Evolutionary conservation across 805 yeast genomes (phyloP).

Genomic region (Millerozyma acaciae): DNA sequence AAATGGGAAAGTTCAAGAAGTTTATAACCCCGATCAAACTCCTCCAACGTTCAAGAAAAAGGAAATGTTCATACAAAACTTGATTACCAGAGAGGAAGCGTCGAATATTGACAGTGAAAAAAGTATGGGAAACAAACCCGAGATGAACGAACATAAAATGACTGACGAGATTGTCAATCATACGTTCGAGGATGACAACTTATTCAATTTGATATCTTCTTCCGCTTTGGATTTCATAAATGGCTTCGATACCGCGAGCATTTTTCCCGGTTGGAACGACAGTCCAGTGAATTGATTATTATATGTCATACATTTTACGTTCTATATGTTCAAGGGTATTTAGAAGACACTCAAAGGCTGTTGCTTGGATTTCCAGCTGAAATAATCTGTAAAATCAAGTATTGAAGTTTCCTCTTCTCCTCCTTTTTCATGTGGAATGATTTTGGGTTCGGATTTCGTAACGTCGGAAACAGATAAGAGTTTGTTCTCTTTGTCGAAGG

Average conservation of each 20-base stretch:
- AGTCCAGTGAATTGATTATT: neutral
- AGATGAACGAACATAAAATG: neutral
- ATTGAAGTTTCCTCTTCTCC: no score
- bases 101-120: neutral
- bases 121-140: constrained; percentile 1
- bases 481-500: no score
- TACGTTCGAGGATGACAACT: neutral
- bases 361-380: no score
- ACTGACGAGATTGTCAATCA: neutral
- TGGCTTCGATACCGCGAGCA: constrained; percentile 14
- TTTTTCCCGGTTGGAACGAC: constrained; percentile 17
- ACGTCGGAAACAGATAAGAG: no score
- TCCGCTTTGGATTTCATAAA: constrained; percentile 17
- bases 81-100: neutral
- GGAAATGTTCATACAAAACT: constrained; percentile 12
- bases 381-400: no score
- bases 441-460: no score
- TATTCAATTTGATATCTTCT: constrained; percentile 5
- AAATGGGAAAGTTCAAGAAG: constrained; percentile 23
- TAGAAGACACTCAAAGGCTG: no score
- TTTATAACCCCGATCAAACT: constrained; percentile 11
- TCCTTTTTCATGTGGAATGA: no score
- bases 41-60: constrained; percentile 7
- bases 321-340: no score
- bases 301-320: no score